Evolutionary conservation across 495 filamentous ascomycete species (phyloP).

Genomic region (Hypoxylon rickii): DNA sequence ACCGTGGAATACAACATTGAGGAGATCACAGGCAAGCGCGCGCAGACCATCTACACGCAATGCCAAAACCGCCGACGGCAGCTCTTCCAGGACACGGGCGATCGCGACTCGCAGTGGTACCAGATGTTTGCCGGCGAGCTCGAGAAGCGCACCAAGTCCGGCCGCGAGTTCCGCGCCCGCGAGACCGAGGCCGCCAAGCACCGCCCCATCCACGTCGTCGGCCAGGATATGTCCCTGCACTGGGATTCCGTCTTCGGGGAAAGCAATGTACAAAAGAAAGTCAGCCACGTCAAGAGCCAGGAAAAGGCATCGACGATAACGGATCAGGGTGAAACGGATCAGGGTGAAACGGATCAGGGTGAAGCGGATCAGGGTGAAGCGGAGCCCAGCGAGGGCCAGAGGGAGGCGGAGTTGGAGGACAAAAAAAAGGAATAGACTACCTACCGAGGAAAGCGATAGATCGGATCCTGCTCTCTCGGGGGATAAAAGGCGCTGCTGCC

Average conservation of each 20-base stretch:
- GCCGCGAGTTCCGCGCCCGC: constrained; percentile 33
- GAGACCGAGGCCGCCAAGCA: constrained; percentile 25
- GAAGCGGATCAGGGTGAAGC: too few species aligned
- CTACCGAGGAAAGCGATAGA: too few species aligned
- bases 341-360: too few species aligned
- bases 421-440: not conserved
- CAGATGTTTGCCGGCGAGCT: constrained; percentile 44
- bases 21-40: constrained; percentile 51
- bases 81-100: constrained; percentile 32
- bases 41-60: constrained; percentile 53
- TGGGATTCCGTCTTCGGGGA: constrained; percentile 40
- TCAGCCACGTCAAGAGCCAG: not conserved
- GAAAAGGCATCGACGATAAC: not conserved
- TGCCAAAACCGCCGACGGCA: constrained; percentile 57
- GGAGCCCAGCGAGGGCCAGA: not conserved
- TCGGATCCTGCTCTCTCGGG: too few species aligned
- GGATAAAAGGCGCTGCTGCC: too few species aligned
- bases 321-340: too few species aligned
- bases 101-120: constrained; percentile 47
- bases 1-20: constrained; percentile 73
- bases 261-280: not conserved
- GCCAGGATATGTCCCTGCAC: constrained; percentile 20
- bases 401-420: not conserved
- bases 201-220: constrained; percentile 40
- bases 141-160: constrained; percentile 25